A percentile compares a stretch with the other conserved stretches of the same genome.
phyloP scores from a whole-genome alignment of 495 filamentous ascomycete species.

The Clohesyomyces aquaticus region DNA sequence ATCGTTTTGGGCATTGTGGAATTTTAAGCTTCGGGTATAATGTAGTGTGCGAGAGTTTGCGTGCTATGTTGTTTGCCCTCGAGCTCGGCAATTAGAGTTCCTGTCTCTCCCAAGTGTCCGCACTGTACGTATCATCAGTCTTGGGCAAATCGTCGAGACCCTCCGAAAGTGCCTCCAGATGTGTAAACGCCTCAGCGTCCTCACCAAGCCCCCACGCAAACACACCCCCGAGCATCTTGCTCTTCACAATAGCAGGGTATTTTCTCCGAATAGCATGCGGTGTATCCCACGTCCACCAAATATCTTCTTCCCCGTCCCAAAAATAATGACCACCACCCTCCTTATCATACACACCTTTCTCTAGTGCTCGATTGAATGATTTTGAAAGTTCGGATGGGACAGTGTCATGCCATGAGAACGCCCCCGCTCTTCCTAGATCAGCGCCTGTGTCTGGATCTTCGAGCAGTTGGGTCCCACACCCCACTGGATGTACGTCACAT shows the following conservation, averaged over 20 bases:
- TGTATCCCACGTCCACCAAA: constrained; percentile 79
- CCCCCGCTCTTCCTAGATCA: constrained; percentile 67
- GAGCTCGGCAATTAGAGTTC: no score
- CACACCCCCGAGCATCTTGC: constrained; percentile 57
- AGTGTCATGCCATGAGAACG: constrained; percentile 62
- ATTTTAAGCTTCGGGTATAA: no score
- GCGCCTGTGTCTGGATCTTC: constrained; percentile 66
- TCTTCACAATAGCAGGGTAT: constrained; percentile 61
- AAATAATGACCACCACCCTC: constrained; percentile 68
- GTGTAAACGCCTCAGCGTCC: constrained; percentile 62
- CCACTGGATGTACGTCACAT: constrained; percentile 56
- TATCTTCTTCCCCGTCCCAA: constrained; percentile 60
- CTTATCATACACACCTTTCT: constrained; percentile 61
- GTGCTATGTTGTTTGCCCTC: no score
- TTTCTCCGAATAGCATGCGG: constrained; percentile 64
- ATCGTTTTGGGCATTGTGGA: no score
- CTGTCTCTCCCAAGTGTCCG: no score
- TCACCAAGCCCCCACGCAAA: constrained; percentile 64
- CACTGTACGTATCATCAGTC: no score
- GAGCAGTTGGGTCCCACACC: constrained; percentile 64
- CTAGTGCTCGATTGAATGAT: constrained; percentile 57
- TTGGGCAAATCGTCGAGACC: not conserved
- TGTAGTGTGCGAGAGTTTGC: no score
- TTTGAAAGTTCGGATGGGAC: constrained; percentile 52
- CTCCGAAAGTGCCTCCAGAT: constrained; percentile 55